Evolutionary conservation across 2,329 filamentous ascomycete species (phyloP).

Genomic region (Diaporthe sp.): DNA sequence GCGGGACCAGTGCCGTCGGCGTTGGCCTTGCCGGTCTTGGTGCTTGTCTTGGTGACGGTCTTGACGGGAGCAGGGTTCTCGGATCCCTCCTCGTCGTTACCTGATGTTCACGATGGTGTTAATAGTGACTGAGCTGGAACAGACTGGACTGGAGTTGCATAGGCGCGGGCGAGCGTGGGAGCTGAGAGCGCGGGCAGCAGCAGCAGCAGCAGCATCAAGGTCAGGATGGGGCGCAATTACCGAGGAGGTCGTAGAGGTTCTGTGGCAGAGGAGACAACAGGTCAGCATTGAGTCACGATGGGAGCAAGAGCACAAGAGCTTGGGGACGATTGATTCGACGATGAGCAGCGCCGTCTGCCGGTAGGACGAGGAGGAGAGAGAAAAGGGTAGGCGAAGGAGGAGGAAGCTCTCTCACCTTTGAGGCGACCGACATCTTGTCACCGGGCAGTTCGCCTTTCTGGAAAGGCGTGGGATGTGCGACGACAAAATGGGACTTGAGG

Average conservation of each 20-base stretch:
- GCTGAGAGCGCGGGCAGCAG: conserved; percentile 40
- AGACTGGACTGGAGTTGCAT: conserved; percentile 3
- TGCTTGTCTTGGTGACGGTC: conserved; percentile 86
- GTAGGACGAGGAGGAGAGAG: not conserved
- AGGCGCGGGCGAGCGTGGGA: conserved; percentile 27
- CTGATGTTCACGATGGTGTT: conserved; percentile 50
- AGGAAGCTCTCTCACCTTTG: conserved; percentile 63
- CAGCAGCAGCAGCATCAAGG: conserved; percentile 36
- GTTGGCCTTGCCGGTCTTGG: conserved; percentile 87
- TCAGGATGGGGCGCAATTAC: conserved; percentile 72
- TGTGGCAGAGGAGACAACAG: conserved; percentile 53
- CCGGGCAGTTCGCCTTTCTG: conserved; percentile 65
- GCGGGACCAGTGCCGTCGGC: conserved; percentile 79
- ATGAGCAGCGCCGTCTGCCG: conserved; percentile 5
- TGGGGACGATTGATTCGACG: conserved; percentile 3
- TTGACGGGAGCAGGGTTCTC: conserved; percentile 88
- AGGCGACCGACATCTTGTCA: conserved; percentile 74
- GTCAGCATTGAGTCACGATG: conserved; percentile 29
- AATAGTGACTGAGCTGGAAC: conserved; percentile 25
- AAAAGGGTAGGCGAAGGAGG: conserved; percentile 17
- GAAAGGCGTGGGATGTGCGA: conserved; percentile 56
- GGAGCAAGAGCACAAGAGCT: not conserved
- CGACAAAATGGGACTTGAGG: conserved; percentile 39
- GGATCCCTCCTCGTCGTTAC: conserved; percentile 73
- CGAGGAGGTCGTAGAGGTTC: conserved; percentile 99